Base-by-base conservation (phyloP, 345 rosid genomes). In the Citropsis articulata region DNA sequence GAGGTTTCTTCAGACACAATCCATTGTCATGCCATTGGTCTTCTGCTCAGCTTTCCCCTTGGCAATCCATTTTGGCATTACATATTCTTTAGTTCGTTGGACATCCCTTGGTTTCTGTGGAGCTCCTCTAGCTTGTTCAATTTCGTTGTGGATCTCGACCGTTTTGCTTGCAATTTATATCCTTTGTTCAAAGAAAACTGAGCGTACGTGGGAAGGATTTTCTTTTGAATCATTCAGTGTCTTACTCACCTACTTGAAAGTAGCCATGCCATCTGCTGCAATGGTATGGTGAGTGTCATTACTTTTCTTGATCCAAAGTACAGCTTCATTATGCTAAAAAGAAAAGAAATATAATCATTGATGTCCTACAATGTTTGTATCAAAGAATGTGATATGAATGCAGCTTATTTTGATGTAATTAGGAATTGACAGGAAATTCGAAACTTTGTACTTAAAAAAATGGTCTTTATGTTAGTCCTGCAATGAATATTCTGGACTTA, bases 1-100 rank as follows among this genome's bases (percentile, higher is more conserved):
- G 45, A 86, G 95, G 71, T 93, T 90, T 85, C 92, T 90, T 70
- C 95, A 95, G 83, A 90, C 97, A 36, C 98, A 91, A 81, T 87
- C 92, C 21, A 70, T 88, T 10, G 86, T 91, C 10, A 18, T 79
- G 80, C 90, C 95, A 0, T 61, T 86, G 60, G 81, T 89, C n/a
- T 27, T 85, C 24, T 81, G 87, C 70, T 91, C 93, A 0, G 82
- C 62, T 22, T 22, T 91, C 24, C 90, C 94, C 2, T 8, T 85
- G 31, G 81, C 65, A 56, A 33, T 91, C 28, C 95, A 95, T 69
- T 64, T 85, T 4, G 95, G 87, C 4, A 16, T 83, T 14, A 79
- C 84, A 0, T 89, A 90, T 79, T 76, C 72, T 71, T 76, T 95
- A 69, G 87, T 90, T 66, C 68, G 83, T 36, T 9, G 68, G 28